Conservation (phyloP, 495 filamentous ascomycete genomes). For the Evansstolkia leycettana region DNA sequence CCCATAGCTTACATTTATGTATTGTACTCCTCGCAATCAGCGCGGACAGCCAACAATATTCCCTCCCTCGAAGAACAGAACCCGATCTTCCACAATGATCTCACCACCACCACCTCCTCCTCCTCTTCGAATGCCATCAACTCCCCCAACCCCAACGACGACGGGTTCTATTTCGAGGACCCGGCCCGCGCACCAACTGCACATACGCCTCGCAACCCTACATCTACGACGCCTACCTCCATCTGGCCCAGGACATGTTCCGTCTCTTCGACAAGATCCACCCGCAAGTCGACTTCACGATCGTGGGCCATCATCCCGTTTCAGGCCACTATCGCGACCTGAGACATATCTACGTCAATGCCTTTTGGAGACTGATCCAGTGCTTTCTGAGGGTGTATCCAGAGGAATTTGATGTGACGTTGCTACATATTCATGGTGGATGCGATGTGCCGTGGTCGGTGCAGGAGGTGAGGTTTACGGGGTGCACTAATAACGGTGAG, state of each 20-base stretch:
- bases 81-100: slow-evolving; percentile 2
- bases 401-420: slow-evolving; percentile 22
- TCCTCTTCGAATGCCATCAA: too few relatives aligned
- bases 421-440: slow-evolving; percentile 22
- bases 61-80: neutral
- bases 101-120: slow-evolving; percentile 8
- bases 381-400: slow-evolving; percentile 18
- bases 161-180: slow-evolving; percentile 24
- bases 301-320: slow-evolving; percentile 25
- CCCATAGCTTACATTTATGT: too few relatives aligned
- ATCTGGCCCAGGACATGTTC: slow-evolving; percentile 24
- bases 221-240: slow-evolving; percentile 25
- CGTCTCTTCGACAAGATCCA: slow-evolving; percentile 22
- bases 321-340: slow-evolving; percentile 22
- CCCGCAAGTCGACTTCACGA: slow-evolving; percentile 22
- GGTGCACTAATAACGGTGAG: slow-evolving; percentile 24
- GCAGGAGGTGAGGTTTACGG: slow-evolving; percentile 23
- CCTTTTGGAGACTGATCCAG: slow-evolving; percentile 19
- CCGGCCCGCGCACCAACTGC: slow-evolving; percentile 22
- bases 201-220: slow-evolving; percentile 21
- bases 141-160: too few relatives aligned
- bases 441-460: slow-evolving; percentile 24
- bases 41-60: too few relatives aligned
- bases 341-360: slow-evolving; percentile 27
- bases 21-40: neutral